Base-by-base conservation (phyloP, 768 basidiomycete genomes). In the Exsudoporus frostii region DNA sequence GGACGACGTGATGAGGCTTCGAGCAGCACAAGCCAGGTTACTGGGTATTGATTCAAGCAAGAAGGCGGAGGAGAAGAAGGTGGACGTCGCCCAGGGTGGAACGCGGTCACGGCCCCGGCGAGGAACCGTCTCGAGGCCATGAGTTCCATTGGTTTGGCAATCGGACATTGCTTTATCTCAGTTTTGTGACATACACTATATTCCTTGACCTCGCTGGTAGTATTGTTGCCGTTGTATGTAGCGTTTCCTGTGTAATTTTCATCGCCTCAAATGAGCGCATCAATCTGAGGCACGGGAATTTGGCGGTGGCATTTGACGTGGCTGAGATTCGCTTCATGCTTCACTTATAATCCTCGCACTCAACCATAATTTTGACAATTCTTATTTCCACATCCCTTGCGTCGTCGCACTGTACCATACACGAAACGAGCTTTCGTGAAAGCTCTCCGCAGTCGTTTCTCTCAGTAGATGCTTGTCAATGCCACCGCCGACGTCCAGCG, bases 401-500 rank as follows among this genome's bases (percentile, higher is more conserved):
- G n/a, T 32, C 46, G 30, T 33, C 39, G 30, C 22, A 34, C 40
- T 54, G 52, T 52, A 54, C 14, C 50, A 50, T 51, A 52, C 49
- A 46, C 57, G 39, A 50, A 48, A 24, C 49, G 33, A 33, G 54
- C 48, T 59, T 58, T 59, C 53, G 42, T 53, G 57, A 64, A 57
- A 48, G 55, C 47, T 56, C 51, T 38, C 19, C 45, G 58, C 65
- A 20, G 49, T 67, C 65, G 13, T 67, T 66, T 53, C 55, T 57
- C 51, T 55, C 49, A 57, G 56, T 67, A 45, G 30, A 65, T 64
- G 65, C 48, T 58, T 45, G 66, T 68, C 66, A 62, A 91, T 93
- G 91, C 86, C 89, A 41, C 88, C 91, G 45, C 85, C 88, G 54
- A 82, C 79, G 53, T 80, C 74, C 48, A 77, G 77, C 60, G 83